Evolutionary conservation across 1,284 basidiomycete genomes (phyloP).

Genomic region (Moesziomyces aphidis): DNA sequence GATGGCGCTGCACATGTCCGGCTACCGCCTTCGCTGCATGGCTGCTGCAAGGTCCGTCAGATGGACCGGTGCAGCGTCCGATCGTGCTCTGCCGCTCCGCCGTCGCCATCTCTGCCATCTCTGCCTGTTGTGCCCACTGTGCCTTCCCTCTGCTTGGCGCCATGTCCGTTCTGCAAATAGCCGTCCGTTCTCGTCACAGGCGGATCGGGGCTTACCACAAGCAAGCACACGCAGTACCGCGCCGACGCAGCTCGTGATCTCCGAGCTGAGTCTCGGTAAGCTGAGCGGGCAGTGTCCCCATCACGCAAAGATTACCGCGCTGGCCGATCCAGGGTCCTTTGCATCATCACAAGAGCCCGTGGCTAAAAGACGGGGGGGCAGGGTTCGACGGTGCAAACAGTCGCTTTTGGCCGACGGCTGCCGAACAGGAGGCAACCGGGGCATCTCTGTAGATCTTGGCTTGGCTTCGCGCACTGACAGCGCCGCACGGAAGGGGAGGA

Average conservation of each 20-base stretch:
- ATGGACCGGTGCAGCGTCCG: background rate
- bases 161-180: background rate
- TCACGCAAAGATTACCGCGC: slow-evolving; percentile 11
- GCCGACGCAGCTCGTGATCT: slow-evolving; percentile 22
- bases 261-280: slow-evolving; percentile 17
- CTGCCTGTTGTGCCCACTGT: too few species aligned
- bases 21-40: background rate
- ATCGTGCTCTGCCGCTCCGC: background rate
- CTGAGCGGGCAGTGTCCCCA: background rate
- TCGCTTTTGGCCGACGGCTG: background rate
- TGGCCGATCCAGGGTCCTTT: slow-evolving; percentile 19
- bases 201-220: background rate
- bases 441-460: too few species aligned
- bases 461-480: too few species aligned
- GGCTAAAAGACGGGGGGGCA: slow-evolving; percentile 3
- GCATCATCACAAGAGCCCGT: background rate
- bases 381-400: background rate
- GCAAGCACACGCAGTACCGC: too few species aligned
- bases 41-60: background rate
- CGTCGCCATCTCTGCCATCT: too few species aligned
- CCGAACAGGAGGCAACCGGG: too few species aligned
- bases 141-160: too few species aligned
- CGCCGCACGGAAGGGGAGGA: too few species aligned
- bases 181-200: background rate
- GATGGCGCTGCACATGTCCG: slow-evolving; percentile 14